Base-by-base conservation (phyloP, 306 rosid species). In the Arachis stenosperma region DNA sequence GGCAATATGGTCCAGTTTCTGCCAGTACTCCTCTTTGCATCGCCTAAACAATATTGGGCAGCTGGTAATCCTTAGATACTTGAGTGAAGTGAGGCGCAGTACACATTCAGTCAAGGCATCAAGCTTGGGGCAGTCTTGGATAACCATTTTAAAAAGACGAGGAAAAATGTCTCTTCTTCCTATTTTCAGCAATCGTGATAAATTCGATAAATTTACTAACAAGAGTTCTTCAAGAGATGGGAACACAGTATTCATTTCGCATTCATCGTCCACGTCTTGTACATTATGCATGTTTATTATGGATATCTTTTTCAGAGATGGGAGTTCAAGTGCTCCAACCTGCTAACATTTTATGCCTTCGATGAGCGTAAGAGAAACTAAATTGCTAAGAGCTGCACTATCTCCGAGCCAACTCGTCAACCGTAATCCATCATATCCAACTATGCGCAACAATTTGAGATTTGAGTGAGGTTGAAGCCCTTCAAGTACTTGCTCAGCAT, bases 391-490 rank as follows among this genome's bases (percentile, higher is more conserved):
- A 36, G 6, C 4, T 46, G 51, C 8, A 6, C 8, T 8, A 11
- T 46, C 10, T 6, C 27, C 47, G 0, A 73, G 43, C 77, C 77
- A 73, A 0, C 69, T 61, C 9, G 69, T 54, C 13, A 62, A 62
- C 3, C 15, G 6, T 8, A n/a, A 40, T n/a, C 78, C 78, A 0
- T 74, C 64, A 12, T 74, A 74, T 1, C 2, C 3, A 8, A 36
- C 0, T 52, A 74, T 63, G 22, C 11, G 29, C 46, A 74, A 63
- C 9, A 9, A 41, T 33, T 74, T 74, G 13, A 63, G 55, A n/a
- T 63, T 63, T 62, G 64, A 64, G 53, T 64, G 70, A 2, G 78
- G 71, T 6, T 53, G 63, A 40, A 74, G 78, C 27, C 8, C 78
- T 17, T 74, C 64, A 0, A 42, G 46, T 42, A 42, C 46, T 42